These are phyloP conservation scores for Chytriomyces sp. DNA, from an alignment of 192 early-diverging fungal species.

Conservation along the genomic window DNA sequence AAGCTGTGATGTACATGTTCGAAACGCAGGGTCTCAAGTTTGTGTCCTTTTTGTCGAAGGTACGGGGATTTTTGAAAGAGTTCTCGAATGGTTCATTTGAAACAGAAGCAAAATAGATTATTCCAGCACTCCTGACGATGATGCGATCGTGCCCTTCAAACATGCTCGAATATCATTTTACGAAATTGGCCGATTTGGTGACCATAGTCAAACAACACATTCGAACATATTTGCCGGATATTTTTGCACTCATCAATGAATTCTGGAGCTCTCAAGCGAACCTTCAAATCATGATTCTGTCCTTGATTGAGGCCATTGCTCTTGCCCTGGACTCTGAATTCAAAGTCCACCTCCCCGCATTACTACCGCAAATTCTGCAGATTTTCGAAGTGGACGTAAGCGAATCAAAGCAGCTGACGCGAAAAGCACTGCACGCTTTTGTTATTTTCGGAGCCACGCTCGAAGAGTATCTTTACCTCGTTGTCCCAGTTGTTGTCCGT, in stretches of 20 bases:
- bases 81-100: not conserved
- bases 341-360: conserved; percentile 77
- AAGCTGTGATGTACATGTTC: conserved; percentile 94
- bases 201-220: conserved; percentile 87
- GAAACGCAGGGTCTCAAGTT: conserved; percentile 84
- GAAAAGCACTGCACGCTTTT: conserved; percentile 78
- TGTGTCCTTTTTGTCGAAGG: conserved; percentile 87
- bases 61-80: conserved; percentile 29
- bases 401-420: conserved; percentile 65
- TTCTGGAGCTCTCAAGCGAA: conserved; percentile 72
- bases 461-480: conserved; percentile 90
- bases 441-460: conserved; percentile 83
- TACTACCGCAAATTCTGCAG: conserved; percentile 83
- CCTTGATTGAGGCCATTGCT: conserved; percentile 85
- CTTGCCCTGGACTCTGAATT: conserved; percentile 87
- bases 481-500: conserved; percentile 82
- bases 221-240: conserved; percentile 79
- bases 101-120: conserved; percentile 62
- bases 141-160: conserved; percentile 80
- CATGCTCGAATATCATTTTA: conserved; percentile 90
- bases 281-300: conserved; percentile 83
- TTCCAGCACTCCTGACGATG: conserved; percentile 86
- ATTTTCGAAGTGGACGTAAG: conserved; percentile 81
- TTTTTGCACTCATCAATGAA: conserved; percentile 80
- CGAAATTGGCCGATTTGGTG: conserved; percentile 82